Conservation (phyloP, 768 basidiomycete species). For the Multifurca ochricompacta region DNA sequence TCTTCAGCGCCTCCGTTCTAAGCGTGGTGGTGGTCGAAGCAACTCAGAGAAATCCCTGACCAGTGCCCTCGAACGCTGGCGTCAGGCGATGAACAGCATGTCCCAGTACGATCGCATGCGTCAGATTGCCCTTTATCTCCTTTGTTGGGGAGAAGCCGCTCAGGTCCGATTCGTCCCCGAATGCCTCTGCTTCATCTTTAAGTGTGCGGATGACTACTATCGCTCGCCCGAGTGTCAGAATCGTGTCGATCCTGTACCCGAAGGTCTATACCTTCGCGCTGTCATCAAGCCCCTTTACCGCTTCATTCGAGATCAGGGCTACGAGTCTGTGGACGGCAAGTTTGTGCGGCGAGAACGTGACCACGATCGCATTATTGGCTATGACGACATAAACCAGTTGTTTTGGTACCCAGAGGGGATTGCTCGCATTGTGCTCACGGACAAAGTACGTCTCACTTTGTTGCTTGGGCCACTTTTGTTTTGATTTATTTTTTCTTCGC, state of each 20-base stretch:
- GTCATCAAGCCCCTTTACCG: slow-evolving; percentile 92
- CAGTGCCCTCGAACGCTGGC: slow-evolving; percentile 86
- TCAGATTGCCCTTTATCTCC: slow-evolving; percentile 90
- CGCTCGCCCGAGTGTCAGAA: slow-evolving; percentile 97
- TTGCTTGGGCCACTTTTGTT: background rate
- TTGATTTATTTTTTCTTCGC: background rate
- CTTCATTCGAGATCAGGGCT: slow-evolving; percentile 96
- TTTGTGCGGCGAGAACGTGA: slow-evolving; percentile 91
- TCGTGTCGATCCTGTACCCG: slow-evolving; percentile 83
- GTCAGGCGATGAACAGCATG: slow-evolving; percentile 98
- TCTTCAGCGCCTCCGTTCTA: slow-evolving; percentile 69
- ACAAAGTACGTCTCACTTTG: slow-evolving; percentile 54
- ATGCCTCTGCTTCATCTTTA: slow-evolving; percentile 99
- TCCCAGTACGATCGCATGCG: slow-evolving; percentile 94
- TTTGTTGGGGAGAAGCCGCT: slow-evolving; percentile 98
- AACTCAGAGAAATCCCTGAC: slow-evolving; percentile 58
- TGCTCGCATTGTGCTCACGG: slow-evolving; percentile 76
- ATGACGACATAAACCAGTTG: slow-evolving; percentile 97
- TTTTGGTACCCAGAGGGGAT: slow-evolving; percentile 99
- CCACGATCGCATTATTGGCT: slow-evolving; percentile 92
- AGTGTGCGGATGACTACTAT: slow-evolving; percentile 99
- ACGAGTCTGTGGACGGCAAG: slow-evolving; percentile 92
- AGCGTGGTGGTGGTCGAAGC: slow-evolving; percentile 47
- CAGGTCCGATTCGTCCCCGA: slow-evolving; percentile 96
- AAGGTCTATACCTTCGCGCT: slow-evolving; percentile 87